Evolutionary conservation across 345 rosid species (phyloP).

Genomic region (Moricandia arvensis): DNA sequence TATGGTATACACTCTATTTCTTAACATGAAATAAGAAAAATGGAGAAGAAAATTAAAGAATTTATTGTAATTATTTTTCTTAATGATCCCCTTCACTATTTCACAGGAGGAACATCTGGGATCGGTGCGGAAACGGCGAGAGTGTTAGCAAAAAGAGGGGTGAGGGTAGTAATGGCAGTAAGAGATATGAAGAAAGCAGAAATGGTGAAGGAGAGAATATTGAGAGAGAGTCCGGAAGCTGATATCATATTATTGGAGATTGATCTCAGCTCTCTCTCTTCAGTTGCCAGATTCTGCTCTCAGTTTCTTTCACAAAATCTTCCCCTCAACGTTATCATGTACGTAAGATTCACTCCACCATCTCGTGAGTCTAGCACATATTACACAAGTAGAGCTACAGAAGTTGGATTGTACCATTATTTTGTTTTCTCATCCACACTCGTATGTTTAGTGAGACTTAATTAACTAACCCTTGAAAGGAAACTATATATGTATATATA

Average conservation of each 20-base stretch:
- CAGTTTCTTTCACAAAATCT: slow-evolving; percentile 63
- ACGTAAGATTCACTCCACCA: slow-evolving; percentile 36
- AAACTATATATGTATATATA: not conserved
- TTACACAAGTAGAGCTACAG: not conserved
- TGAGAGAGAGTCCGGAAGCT: slow-evolving; percentile 59
- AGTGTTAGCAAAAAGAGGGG: slow-evolving; percentile 80
- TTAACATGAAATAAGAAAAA: not conserved
- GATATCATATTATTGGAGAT: slow-evolving; percentile 58
- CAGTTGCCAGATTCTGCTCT: slow-evolving; percentile 64
- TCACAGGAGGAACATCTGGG: slow-evolving; percentile 87
- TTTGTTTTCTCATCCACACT: not conserved
- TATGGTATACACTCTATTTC: not conserved
- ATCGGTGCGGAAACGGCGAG: slow-evolving; percentile 91
- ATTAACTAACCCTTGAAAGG: not conserved
- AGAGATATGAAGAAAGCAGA: slow-evolving; percentile 76
- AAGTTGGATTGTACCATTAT: not conserved
- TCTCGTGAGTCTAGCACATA: slow-evolving; percentile 8
- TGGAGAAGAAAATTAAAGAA: not conserved
- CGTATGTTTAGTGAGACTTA: not conserved
- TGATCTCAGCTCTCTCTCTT: slow-evolving; percentile 80
- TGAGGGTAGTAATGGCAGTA: slow-evolving; percentile 75
- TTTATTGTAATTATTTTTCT: not conserved
- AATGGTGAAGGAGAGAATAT: slow-evolving; percentile 54
- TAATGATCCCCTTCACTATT: not conserved
- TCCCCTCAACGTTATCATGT: slow-evolving; percentile 90